Conservation (phyloP, 352 stramenopile genomes). For the Globisporangium acanthophoron region DNA sequence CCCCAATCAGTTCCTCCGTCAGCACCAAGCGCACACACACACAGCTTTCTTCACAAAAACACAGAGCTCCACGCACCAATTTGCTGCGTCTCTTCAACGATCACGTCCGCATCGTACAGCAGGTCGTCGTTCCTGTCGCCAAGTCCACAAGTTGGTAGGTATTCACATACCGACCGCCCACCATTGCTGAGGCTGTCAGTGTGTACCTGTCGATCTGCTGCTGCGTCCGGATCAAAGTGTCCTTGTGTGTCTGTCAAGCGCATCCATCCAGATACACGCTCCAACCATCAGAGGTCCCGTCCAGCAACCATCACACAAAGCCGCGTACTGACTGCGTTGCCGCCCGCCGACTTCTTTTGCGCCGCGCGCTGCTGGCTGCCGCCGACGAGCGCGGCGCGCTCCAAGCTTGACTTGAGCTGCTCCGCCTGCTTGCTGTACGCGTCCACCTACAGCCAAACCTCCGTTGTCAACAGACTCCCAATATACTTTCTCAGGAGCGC, state of each 20-base stretch:
- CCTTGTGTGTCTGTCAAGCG: constrained; percentile 20
- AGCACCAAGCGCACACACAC: not conserved
- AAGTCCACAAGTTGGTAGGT: not conserved
- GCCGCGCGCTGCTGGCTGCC: constrained; percentile 49
- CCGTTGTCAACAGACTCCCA: not conserved
- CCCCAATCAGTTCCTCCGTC: not conserved
- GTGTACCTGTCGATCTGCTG: constrained; percentile 54
- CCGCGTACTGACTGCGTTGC: constrained; percentile 17
- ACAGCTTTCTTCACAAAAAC: not conserved
- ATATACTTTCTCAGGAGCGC: not conserved
- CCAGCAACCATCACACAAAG: not conserved
- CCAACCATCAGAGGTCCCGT: not conserved
- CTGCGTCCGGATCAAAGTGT: constrained; percentile 57
- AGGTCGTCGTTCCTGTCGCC: constrained; percentile 53
- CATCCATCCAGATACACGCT: not conserved
- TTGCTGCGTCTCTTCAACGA: constrained; percentile 61
- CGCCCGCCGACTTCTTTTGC: constrained; percentile 26
- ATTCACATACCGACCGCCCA: not conserved
- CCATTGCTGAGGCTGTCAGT: not conserved
- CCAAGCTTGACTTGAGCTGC: constrained; percentile 76
- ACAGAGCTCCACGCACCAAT: constrained; percentile 24
- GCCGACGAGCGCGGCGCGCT: constrained; percentile 67
- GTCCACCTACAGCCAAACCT: constrained; percentile 29
- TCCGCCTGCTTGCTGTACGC: constrained; percentile 74
- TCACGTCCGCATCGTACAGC: constrained; percentile 51